Evolutionary conservation across 192 early-diverging fungal genomes (phyloP).

Genomic region (Coemansia sp.): DNA sequence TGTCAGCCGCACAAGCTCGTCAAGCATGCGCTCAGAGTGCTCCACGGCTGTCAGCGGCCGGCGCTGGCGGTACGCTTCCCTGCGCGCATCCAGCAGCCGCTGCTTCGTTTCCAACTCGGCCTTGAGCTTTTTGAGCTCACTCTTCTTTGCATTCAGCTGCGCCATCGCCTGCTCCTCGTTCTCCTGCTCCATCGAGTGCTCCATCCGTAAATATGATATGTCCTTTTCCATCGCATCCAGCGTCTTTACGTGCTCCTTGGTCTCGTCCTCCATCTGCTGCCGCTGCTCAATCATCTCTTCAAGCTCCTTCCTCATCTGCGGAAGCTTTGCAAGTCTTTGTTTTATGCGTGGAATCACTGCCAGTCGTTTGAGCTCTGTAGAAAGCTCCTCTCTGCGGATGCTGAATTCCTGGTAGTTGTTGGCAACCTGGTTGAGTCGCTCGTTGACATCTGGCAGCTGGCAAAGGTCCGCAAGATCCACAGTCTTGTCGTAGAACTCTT

Average conservation of each 20-base stretch:
- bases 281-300: slow-evolving; percentile 21
- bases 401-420: slow-evolving; percentile 51
- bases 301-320: slow-evolving; percentile 44
- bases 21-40: slow-evolving; percentile 42
- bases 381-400: slow-evolving; percentile 44
- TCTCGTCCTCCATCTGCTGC: slow-evolving; percentile 33
- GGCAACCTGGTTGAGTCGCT: slow-evolving; percentile 50
- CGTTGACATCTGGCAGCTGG: slow-evolving; percentile 51
- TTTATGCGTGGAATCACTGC: slow-evolving; percentile 45
- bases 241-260: slow-evolving; percentile 17
- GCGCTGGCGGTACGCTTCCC: slow-evolving; percentile 27
- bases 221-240: slow-evolving; percentile 47
- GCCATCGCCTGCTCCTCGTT: slow-evolving; percentile 45
- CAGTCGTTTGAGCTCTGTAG: slow-evolving; percentile 40
- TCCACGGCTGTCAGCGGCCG: slow-evolving; percentile 48
- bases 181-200: slow-evolving; percentile 47
- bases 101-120: slow-evolving; percentile 42
- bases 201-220: slow-evolving; percentile 46
- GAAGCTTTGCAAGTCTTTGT: slow-evolving; percentile 35
- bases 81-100: slow-evolving; percentile 33
- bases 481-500: slow-evolving; percentile 55
- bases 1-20: slow-evolving; percentile 13
- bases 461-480: slow-evolving; percentile 52
- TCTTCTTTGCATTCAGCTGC: slow-evolving; percentile 27
- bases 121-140: slow-evolving; percentile 24